A percentile compares a stretch with the other conserved stretches of the same genome.
Evolutionary conservation across 1,139 yeast species (phyloP).

Genomic region (Blastobotrys elegans): DNA sequence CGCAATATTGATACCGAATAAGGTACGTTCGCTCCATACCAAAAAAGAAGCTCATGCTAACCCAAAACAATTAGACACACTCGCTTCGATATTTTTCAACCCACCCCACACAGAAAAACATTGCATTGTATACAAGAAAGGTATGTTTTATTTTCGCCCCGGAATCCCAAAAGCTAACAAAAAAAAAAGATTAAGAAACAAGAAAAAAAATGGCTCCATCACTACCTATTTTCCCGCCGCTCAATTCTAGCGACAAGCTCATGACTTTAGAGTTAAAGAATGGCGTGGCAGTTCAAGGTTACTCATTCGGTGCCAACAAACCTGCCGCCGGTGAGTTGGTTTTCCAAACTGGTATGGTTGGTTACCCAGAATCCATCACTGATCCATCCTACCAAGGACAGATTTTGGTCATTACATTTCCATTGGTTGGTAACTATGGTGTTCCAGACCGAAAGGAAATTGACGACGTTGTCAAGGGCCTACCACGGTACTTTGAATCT

Average conservation of each 20-base stretch:
- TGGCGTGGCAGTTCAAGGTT: constrained; percentile 88
- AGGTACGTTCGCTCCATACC: not conserved
- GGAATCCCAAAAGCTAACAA: no score
- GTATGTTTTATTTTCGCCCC: not conserved
- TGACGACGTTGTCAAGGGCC: constrained; percentile 68
- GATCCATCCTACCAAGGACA: constrained; percentile 99
- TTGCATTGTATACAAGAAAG: not conserved
- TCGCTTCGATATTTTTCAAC: no score
- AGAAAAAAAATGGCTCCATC: constrained; percentile 24
- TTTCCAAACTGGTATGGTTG: constrained; percentile 99
- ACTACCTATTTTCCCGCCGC: constrained; percentile 79
- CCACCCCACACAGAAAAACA: no score
- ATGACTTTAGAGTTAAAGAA: constrained; percentile 90
- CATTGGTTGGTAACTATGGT: constrained; percentile 98
- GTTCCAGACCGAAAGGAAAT: constrained; percentile 81
- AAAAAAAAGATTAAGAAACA: no score
- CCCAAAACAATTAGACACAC: not conserved
- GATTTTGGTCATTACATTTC: constrained; percentile 92
- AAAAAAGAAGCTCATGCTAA: not conserved
- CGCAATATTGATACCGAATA: not conserved
- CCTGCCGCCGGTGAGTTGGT: constrained; percentile 96
- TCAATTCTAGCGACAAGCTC: constrained; percentile 74
- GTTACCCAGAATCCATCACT: constrained; percentile 96
- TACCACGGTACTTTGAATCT: constrained; percentile 93
- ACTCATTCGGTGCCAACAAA: constrained; percentile 92